Evolutionary conservation across 2,329 filamentous ascomycete species (phyloP), one percentile per base, ranked within the genome.

Genomic region (Verticillium tricorpus): DNA sequence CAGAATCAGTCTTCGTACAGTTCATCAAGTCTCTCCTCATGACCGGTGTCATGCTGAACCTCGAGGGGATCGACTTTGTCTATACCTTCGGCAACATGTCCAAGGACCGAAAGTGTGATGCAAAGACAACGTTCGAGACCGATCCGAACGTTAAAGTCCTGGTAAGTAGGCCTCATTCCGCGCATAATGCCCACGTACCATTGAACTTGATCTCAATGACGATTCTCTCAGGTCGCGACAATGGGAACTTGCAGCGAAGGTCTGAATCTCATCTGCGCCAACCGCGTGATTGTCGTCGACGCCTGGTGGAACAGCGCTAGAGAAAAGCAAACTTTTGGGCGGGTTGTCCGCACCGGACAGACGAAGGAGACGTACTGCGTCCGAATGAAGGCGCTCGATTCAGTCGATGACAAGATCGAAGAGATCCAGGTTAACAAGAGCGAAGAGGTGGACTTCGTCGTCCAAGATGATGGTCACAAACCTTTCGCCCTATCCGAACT

Each of bases 311-410:
- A 91, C 61, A 72, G 72, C 1, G 77, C 80, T 0, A 71, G 79
- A 0, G 87, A 92, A 66, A 75, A 85, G n/a, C 89, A 92, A 67
- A 87, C 84, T 0, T 81, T 81, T 45, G 76, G 76, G 1, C 82
- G 90, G 0, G 83, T 91, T 0, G 84, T 83, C 66, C 81, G 90
- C 5, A 85, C 88, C 2, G 89, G 89, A 0, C 90, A 94, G 65
- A 64, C 69, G 0, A 83, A 87, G 52, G 75, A 84, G 37, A 87
- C 88, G 0, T 76, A 84, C 12, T 81, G 90, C 62, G 79, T 84
- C 0, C 80, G 86, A 0, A 77, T 92, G 37, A 72, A 86, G 1
- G 77, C 87, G 0, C 72, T 76, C 1, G 76, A 82, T 5, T 83
- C 80, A 0, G 82, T 91, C 5, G 89, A 93, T 62, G 76, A 82